Conservation (phyloP, 805 yeast species). For the Wickerhamiella slavikovae region DNA sequence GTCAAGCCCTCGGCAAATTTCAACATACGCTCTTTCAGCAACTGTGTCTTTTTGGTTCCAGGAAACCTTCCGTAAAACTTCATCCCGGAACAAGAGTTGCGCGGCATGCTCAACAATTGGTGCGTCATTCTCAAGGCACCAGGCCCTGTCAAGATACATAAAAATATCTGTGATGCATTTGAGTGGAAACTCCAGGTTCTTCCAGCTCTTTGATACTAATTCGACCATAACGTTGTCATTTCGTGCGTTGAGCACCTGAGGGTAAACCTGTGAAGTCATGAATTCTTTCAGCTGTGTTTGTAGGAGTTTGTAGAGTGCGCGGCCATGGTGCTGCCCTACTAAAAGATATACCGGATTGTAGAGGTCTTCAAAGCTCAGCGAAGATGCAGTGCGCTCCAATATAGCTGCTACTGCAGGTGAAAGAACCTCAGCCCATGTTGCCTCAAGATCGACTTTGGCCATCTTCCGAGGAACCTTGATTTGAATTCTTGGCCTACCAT, state of each 20-base stretch:
- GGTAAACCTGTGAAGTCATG: conserved; percentile 1
- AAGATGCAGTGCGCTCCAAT: conserved; percentile 1
- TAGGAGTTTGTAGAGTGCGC: conserved; percentile 6
- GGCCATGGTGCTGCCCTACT: conserved; percentile 11
- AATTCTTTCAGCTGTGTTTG: conserved; percentile 4
- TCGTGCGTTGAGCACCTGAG: neutral
- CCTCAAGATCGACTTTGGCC: conserved; percentile 6
- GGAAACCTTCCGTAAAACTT: conserved; percentile 2
- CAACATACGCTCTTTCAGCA: conserved; percentile 2
- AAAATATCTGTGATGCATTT: conserved; percentile 9
- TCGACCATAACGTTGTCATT: conserved; percentile 3
- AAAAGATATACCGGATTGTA: conserved; percentile 10
- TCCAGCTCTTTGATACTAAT: conserved; percentile 6
- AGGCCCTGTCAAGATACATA: conserved; percentile 11
- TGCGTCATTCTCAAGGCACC: conserved; percentile 6
- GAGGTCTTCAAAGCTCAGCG: conserved; percentile 7
- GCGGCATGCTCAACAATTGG: conserved; percentile 8
- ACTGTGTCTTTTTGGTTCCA: no score
- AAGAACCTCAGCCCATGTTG: conserved; percentile 8
- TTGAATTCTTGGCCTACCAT: conserved; percentile 7
- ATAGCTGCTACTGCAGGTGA: conserved; percentile 11
- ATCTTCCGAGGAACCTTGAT: conserved; percentile 10
- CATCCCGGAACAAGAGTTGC: conserved; percentile 7
- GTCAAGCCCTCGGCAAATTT: conserved; percentile 3
- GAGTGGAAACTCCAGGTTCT: conserved; percentile 5